Evolutionary conservation across 768 basidiomycete genomes (phyloP).

Genomic region (Suillus variegatus): DNA sequence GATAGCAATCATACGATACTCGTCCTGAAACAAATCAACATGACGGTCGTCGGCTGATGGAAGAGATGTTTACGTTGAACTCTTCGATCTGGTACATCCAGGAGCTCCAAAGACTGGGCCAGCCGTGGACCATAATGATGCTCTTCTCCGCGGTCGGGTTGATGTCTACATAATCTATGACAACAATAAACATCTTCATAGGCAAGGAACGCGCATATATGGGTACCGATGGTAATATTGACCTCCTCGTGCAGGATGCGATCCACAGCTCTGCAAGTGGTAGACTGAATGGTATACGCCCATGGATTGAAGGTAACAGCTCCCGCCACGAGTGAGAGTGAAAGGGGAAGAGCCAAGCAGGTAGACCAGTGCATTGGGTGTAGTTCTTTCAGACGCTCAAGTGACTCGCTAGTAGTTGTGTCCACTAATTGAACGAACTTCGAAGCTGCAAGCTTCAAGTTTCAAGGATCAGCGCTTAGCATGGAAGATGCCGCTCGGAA

Average conservation of each 20-base stretch:
- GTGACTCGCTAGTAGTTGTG: neutral
- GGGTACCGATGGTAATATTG: conserved; percentile 49
- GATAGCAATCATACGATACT: conserved; percentile 65
- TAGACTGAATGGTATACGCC: conserved; percentile 29
- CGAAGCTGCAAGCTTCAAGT: too few species aligned
- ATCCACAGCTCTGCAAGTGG: conserved; percentile 40
- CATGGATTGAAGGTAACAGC: conserved; percentile 37
- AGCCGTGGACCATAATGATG: conserved; percentile 78
- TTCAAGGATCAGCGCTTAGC: neutral
- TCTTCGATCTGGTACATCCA: conserved; percentile 74
- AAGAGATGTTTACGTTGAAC: conserved; percentile 47
- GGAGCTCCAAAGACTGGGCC: conserved; percentile 76
- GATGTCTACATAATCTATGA: conserved; percentile 37
- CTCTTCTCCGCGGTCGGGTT: conserved; percentile 54
- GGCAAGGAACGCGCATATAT: neutral
- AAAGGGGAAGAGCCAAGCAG: neutral
- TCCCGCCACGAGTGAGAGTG: neutral
- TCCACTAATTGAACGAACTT: neutral
- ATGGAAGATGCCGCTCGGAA: neutral
- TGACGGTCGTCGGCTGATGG: too few species aligned
- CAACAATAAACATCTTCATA: neutral
- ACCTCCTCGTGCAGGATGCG: conserved; percentile 34
- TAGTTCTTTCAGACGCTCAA: neutral
- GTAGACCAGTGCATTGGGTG: neutral
- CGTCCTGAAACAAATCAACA: conserved; percentile 37